Percentiles rank a stretch among this genome's conserved stretches.
Conservation (phyloP, 495 filamentous ascomycete species). For the Penicillium manginii region DNA sequence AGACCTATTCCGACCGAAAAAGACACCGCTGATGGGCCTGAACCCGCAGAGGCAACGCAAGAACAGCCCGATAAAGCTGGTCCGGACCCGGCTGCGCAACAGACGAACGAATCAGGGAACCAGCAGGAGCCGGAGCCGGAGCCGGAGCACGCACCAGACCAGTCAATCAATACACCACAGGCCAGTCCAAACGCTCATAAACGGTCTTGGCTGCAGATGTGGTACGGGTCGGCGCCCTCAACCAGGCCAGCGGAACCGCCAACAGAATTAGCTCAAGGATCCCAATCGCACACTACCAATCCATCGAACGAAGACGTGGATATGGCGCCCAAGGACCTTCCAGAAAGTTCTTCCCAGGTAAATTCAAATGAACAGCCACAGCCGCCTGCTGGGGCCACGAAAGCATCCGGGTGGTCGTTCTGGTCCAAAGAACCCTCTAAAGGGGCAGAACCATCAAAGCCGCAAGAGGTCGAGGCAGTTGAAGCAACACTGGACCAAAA, state of each 20-base stretch:
- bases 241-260: slow-evolving; percentile 34
- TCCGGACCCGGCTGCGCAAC: slow-evolving; percentile 14
- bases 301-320: slow-evolving; percentile 23
- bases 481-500: slow-evolving; percentile 69
- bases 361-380: slow-evolving; percentile 41
- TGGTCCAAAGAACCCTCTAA: slow-evolving; percentile 72
- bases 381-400: slow-evolving; percentile 40
- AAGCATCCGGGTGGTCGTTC: slow-evolving; percentile 81
- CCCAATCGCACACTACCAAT: slow-evolving; percentile 10
- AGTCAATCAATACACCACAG: slow-evolving; percentile 25
- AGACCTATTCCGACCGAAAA: slow-evolving; percentile 24
- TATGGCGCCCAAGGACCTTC: slow-evolving; percentile 26
- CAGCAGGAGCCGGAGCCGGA: slow-evolving; percentile 5
- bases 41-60: slow-evolving; percentile 22
- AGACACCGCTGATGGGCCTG: neutral
- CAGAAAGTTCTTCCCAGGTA: slow-evolving; percentile 25
- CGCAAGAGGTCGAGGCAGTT: slow-evolving; percentile 55
- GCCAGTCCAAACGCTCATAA: slow-evolving; percentile 32
- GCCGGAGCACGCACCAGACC: slow-evolving; percentile 16
- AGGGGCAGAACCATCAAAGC: slow-evolving; percentile 33
- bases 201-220: slow-evolving; percentile 54
- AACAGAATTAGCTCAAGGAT: slow-evolving; percentile 23
- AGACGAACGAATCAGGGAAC: slow-evolving; percentile 21
- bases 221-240: slow-evolving; percentile 40
- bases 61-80: slow-evolving; percentile 10